A percentile compares a stretch with the other conserved stretches of the same genome.
These are phyloP conservation scores for Balansia obtecta DNA, from an alignment of 2,329 filamentous ascomycete genomes.

Conservation along the genomic window DNA sequence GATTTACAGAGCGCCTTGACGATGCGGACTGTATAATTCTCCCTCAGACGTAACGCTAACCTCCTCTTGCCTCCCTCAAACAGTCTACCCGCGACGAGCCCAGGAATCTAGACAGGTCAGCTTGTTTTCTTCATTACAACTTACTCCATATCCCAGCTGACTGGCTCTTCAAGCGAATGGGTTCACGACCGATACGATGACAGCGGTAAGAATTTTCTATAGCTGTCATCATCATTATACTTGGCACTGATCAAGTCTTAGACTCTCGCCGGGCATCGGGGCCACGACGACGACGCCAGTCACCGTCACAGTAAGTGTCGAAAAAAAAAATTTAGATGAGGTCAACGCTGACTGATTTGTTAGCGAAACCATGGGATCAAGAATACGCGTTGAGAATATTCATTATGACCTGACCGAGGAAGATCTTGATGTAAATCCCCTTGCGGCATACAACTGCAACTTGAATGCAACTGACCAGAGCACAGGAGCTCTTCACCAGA, in stretches of 20 bases:
- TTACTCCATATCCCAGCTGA: constrained; percentile 13
- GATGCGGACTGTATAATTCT: constrained; percentile 15
- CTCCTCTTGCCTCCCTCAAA: constrained; percentile 24
- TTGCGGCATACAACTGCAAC: background rate
- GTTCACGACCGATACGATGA: constrained; percentile 86
- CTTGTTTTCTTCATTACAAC: constrained; percentile 6
- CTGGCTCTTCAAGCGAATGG: constrained; percentile 57
- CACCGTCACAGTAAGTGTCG: constrained; percentile 26
- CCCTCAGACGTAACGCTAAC: constrained; percentile 23
- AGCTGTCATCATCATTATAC: background rate
- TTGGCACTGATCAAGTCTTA: constrained; percentile 15
- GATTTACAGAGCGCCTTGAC: constrained; percentile 18
- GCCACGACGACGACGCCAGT: constrained; percentile 29
- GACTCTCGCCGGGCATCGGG: constrained; percentile 28
- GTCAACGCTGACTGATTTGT: background rate
- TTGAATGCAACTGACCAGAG: constrained; percentile 13
- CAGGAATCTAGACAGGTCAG: constrained; percentile 59
- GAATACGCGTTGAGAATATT: constrained; percentile 76
- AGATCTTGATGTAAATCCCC: constrained; percentile 56
- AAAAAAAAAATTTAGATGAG: background rate
- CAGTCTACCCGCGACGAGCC: constrained; percentile 51
- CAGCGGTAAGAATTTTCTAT: constrained; percentile 39
- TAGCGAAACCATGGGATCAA: constrained; percentile 47
- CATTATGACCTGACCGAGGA: constrained; percentile 85
- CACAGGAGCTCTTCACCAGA: constrained; percentile 64